A percentile compares a stretch with the other conserved stretches of the same genome.
phyloP scores from a whole-genome alignment of 106 monocot species.

The Allium cepa region DNA sequence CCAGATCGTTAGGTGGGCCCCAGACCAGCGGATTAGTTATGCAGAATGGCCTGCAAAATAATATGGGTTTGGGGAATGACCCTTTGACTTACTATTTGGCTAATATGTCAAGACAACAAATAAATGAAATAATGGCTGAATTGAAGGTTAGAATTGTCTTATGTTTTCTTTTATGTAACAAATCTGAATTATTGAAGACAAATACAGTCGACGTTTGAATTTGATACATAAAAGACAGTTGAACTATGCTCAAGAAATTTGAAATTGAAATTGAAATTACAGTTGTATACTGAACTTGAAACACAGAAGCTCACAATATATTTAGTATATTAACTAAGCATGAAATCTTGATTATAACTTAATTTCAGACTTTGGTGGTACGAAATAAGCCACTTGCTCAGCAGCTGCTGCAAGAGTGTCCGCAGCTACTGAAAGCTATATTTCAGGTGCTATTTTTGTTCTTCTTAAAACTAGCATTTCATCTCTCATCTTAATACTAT shows the following conservation, averaged over 20 bases:
- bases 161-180: background rate
- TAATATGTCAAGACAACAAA: conserved; percentile 71
- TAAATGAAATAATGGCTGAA: conserved; percentile 59
- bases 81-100: conserved; percentile 65
- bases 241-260: too few species aligned
- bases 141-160: conserved; percentile 55
- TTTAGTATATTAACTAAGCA: too few species aligned
- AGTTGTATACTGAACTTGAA: too few species aligned
- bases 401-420: conserved; percentile 45
- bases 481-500: too few species aligned
- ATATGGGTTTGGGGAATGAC: conserved; percentile 48
- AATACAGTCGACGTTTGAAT: too few species aligned
- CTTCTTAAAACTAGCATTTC: background rate
- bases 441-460: conserved; percentile 59
- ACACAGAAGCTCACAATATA: too few species aligned
- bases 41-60: conserved; percentile 31
- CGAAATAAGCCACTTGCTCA: conserved; percentile 44
- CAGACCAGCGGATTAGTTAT: conserved; percentile 27
- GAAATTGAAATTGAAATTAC: too few species aligned
- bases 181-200: too few species aligned
- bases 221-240: too few species aligned
- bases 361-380: conserved; percentile 44
- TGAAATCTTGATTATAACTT: background rate
- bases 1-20: conserved; percentile 54
- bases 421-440: conserved; percentile 67